A percentile compares a stretch with the other conserved stretches of the same genome.
phyloP scores from a whole-genome alignment of 768 basidiomycete species.

The Hypsizygus marmoreus region DNA sequence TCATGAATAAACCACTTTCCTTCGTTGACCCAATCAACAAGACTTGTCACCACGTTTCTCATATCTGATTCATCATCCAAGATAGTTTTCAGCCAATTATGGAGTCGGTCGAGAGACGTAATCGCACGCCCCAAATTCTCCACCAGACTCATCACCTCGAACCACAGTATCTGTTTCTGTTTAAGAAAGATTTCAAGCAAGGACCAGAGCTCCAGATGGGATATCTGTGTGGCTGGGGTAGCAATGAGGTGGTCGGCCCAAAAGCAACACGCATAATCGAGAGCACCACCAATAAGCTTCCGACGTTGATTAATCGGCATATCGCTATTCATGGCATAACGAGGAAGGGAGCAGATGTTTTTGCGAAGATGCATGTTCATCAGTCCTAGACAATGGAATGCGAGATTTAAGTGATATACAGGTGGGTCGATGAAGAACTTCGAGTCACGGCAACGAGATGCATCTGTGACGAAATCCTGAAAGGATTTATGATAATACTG shows the following conservation, averaged over 20 bases:
- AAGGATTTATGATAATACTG: constrained; percentile 7
- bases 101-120: not conserved
- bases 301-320: not conserved
- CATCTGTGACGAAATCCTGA: constrained; percentile 8
- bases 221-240: not conserved
- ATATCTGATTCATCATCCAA: too few species aligned
- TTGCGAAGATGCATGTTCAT: constrained; percentile 7
- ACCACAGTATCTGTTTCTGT: not conserved
- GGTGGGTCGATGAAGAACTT: constrained; percentile 5
- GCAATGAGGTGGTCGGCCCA: constrained; percentile 14
- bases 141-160: constrained; percentile 1
- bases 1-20: not conserved
- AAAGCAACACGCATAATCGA: constrained; percentile 16
- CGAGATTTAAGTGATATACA: constrained; percentile 8
- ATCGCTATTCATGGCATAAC: not conserved
- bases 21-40: not conserved
- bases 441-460: not conserved
- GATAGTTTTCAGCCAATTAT: too few species aligned
- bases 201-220: not conserved
- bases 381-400: constrained; percentile 3
- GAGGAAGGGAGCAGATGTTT: constrained; percentile 9
- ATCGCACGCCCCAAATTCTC: not conserved
- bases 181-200: not conserved
- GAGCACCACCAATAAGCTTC: constrained; percentile 1
- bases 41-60: not conserved